Base-by-base conservation (phyloP, 208 protist genomes). In the Leptomonas seymouri region DNA sequence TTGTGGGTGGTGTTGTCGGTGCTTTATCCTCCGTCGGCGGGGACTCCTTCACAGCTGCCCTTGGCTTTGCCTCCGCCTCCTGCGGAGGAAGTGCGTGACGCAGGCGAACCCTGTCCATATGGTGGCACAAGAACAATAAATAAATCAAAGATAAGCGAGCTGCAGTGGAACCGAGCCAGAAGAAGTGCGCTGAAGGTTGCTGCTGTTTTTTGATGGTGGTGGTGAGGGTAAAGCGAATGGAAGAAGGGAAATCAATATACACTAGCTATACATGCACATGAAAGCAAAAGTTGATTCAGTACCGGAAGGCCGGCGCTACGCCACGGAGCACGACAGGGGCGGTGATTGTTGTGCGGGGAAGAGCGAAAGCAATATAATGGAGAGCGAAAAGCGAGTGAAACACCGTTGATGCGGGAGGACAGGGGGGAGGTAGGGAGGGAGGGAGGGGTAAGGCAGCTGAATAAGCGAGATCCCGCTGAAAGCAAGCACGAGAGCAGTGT, bases 41-140 rank as follows among this genome's bases (percentile, higher is more conserved):
- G 7, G 34, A 16, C 4, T 60, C 34, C 20, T 46, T 50, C 41
- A 21, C 36, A 6, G 25, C 28, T 20, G 25, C 14, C 23, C 39
- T 39, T 39, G 45, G 20, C 45, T 64, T 50, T 5, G 44, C 45
- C 41, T 39, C 59, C 4, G 1, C 44, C 27, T 46, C 45, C 28
- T 42, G 39, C 28, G 39, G 41, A 2, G 25, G 59, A 0, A 23
- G 30, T 2, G 41, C 1, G n/a, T 73, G 31, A 4, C 54, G 41
- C 25, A 57, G 66, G 12, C 44, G 51, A 5, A 62, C 41, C 16
- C 51, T 71, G 0, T 73, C 45, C 58, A 73, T 78, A 25, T 25
- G 25, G n/a, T 6, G 41, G 18, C 36, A 14, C 5, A 23, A 28
- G 21, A 36, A 73, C 51, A 25, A 39, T 54, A 39, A 54, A 64